phyloP scores from a whole-genome alignment of 306 rosid genomes.

The Cucurbita pepo region DNA sequence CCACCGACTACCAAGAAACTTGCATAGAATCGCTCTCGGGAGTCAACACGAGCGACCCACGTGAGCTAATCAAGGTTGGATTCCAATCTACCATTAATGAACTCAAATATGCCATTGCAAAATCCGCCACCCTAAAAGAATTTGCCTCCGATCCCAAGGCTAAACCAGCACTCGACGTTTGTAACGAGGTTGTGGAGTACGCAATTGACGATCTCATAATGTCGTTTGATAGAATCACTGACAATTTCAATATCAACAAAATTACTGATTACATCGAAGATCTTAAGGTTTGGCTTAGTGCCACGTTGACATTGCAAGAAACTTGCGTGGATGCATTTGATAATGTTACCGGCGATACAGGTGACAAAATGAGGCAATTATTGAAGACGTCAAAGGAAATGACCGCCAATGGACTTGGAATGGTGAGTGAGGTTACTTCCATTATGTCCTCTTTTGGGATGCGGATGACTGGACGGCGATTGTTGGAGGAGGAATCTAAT shows the following conservation, averaged over 20 bases:
- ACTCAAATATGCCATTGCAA: slow-evolving; percentile 12
- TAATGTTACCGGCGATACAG: slow-evolving; percentile 27
- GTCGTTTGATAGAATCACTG: slow-evolving; percentile 18
- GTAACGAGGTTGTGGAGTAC: slow-evolving; percentile 40
- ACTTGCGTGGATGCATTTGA: slow-evolving; percentile 57
- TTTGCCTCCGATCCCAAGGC: slow-evolving; percentile 30
- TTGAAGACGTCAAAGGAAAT: slow-evolving; percentile 31
- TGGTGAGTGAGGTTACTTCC: slow-evolving; percentile 17
- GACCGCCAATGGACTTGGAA: slow-evolving; percentile 48
- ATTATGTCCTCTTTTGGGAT: neutral
- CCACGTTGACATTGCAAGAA: slow-evolving; percentile 33
- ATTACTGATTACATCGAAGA: slow-evolving; percentile 23
- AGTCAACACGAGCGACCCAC: slow-evolving; percentile 15
- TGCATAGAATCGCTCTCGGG: slow-evolving; percentile 28
- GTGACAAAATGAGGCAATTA: slow-evolving; percentile 21
- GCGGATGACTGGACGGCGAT: neutral
- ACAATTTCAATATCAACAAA: slow-evolving; percentile 16
- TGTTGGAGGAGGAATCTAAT: neutral
- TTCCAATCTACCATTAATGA: slow-evolving; percentile 17
- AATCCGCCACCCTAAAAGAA: slow-evolving; percentile 17
- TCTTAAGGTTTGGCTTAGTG: slow-evolving; percentile 55
- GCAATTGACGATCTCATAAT: slow-evolving; percentile 30
- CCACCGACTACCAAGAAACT: slow-evolving; percentile 38
- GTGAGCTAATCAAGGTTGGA: slow-evolving; percentile 27
- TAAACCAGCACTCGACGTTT: slow-evolving; percentile 34